These are phyloP conservation scores for Tubosaeta brunneosetosa DNA, from an alignment of 768 basidiomycete genomes.

Conservation along the genomic window DNA sequence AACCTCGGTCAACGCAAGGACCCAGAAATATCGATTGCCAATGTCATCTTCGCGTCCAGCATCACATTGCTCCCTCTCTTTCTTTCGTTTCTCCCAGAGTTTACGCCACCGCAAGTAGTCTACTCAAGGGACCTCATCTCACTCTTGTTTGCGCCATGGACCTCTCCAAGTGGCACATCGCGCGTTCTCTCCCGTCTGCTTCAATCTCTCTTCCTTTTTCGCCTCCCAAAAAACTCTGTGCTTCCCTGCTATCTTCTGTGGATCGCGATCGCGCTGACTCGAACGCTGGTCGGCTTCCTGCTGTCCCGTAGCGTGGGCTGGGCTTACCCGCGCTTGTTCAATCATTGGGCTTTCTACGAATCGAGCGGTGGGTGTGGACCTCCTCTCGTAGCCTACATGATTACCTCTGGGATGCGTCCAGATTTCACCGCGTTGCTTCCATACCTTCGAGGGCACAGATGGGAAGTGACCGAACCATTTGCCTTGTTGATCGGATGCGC, in stretches of 20 bases:
- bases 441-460: slow-evolving; percentile 8
- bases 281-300: slow-evolving; percentile 19
- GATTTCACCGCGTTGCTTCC: neutral
- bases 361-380: slow-evolving; percentile 35
- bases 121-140: slow-evolving; percentile 30
- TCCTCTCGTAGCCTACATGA: slow-evolving; percentile 22
- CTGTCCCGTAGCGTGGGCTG: slow-evolving; percentile 32
- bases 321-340: slow-evolving; percentile 36
- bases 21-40: slow-evolving; percentile 2
- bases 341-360: slow-evolving; percentile 39
- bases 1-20: neutral
- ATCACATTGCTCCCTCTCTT: slow-evolving; percentile 11
- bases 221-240: slow-evolving; percentile 3
- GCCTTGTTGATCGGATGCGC: slow-evolving; percentile 5
- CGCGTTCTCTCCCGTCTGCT: slow-evolving; percentile 21
- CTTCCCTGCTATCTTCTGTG: slow-evolving; percentile 18
- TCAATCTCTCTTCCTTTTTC: slow-evolving; percentile 15
- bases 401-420: slow-evolving; percentile 16
- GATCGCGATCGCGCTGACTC: slow-evolving; percentile 17
- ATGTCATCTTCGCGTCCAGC: slow-evolving; percentile 6
- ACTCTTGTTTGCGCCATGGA: slow-evolving; percentile 36
- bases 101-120: slow-evolving; percentile 37
- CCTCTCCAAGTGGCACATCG: slow-evolving; percentile 20
- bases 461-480: slow-evolving; percentile 15
- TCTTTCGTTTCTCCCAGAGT: slow-evolving; percentile 22